Conservation (phyloP, 305 asterid genomes). For the Nicotiana rustica region DNA sequence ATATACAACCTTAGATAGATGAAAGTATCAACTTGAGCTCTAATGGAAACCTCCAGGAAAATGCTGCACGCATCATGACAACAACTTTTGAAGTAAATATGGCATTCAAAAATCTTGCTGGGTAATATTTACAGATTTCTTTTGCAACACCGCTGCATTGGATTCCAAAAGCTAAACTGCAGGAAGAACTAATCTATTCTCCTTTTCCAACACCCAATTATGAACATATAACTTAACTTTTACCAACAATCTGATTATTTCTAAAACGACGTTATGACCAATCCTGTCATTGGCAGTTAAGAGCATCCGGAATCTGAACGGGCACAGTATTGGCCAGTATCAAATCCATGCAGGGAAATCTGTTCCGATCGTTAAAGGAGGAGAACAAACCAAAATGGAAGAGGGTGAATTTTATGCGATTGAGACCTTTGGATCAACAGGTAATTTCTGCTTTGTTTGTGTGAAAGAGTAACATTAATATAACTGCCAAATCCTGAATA, state of each 20-base stretch:
- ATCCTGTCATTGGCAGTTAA: slow-evolving; percentile 65
- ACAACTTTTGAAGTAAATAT: not conserved
- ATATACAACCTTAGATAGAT: not conserved
- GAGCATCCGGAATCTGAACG: slow-evolving; percentile 92
- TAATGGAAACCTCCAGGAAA: no score
- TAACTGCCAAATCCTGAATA: not conserved
- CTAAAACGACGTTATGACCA: not conserved
- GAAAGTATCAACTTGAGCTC: not conserved
- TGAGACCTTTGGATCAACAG: slow-evolving; percentile 98
- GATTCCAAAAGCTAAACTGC: not conserved
- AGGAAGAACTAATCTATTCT: not conserved
- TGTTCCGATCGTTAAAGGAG: slow-evolving; percentile 98
- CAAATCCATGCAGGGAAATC: slow-evolving; percentile 98
- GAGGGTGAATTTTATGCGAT: slow-evolving; percentile 99
- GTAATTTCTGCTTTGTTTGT: slow-evolving; percentile 44
- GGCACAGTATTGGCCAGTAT: slow-evolving; percentile 91
- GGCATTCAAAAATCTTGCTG: not conserved
- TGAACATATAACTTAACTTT: not conserved
- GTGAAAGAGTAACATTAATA: not conserved
- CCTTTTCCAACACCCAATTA: not conserved
- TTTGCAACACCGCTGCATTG: not conserved
- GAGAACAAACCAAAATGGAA: slow-evolving; percentile 98
- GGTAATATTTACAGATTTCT: not conserved
- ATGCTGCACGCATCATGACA: not conserved
- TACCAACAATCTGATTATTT: not conserved